phyloP scores from a whole-genome alignment of 192 early-diverging fungal species.

The Rhizophagus clarus region DNA sequence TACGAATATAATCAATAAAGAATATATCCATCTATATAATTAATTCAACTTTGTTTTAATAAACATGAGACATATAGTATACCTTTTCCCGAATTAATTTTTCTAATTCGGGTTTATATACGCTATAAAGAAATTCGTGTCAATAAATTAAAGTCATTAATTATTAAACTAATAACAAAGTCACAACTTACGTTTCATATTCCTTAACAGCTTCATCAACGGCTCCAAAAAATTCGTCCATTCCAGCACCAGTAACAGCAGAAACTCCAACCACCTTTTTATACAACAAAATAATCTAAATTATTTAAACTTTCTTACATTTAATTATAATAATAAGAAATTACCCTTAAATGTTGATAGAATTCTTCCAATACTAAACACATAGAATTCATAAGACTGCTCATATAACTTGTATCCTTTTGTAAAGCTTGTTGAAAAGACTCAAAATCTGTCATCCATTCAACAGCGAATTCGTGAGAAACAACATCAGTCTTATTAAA shows the following conservation, averaged over 20 bases:
- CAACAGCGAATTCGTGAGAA: constrained; percentile 83
- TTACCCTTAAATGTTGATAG: constrained; percentile 68
- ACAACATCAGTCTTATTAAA: constrained; percentile 98
- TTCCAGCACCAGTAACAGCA: constrained; percentile 90
- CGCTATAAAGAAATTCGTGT: constrained; percentile 38
- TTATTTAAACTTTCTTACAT: not conserved
- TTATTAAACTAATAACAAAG: not conserved
- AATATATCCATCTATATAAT: not conserved
- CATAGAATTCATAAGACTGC: constrained; percentile 91
- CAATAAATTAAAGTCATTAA: constrained; percentile 1
- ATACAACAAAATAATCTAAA: not conserved
- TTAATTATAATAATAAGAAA: not conserved
- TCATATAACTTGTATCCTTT: constrained; percentile 89
- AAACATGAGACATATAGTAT: not conserved
- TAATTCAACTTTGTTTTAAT: not conserved
- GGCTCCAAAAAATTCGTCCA: constrained; percentile 84
- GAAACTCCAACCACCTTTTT: constrained; percentile 79
- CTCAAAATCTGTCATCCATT: constrained; percentile 99
- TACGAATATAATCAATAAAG: not conserved
- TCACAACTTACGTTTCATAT: constrained; percentile 66
- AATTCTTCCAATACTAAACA: constrained; percentile 97
- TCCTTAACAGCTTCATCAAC: constrained; percentile 81
- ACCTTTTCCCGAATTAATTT: constrained; percentile 66
- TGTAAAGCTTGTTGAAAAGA: constrained; percentile 84
- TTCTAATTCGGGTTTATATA: constrained; percentile 87